phyloP scores from a whole-genome alignment of 2,329 filamentous ascomycete genomes.

The Gliomastix tumulicola region DNA sequence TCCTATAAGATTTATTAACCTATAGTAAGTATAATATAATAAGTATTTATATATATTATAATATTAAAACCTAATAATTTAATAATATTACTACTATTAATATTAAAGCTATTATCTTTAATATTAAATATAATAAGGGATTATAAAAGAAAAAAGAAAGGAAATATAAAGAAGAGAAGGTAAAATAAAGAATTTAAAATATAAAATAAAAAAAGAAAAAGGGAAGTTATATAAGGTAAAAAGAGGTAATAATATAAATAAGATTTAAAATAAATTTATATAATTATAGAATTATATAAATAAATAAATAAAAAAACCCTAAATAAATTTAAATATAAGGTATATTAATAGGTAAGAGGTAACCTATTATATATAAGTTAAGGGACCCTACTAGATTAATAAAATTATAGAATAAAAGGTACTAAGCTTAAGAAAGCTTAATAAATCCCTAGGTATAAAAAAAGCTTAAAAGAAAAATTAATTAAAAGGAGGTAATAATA shows the following conservation, averaged over 20 bases:
- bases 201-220: neutral
- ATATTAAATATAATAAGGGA: neutral
- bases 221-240: neutral
- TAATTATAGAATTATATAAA: neutral
- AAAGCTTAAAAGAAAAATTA: neutral
- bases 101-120: neutral
- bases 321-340: neutral
- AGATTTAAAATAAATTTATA: neutral
- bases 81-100: neutral
- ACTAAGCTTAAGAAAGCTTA: too few relatives aligned
- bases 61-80: neutral
- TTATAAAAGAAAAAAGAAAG: neutral
- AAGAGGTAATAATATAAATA: neutral
- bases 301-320: neutral
- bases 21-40: neutral
- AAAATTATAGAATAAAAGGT: too few relatives aligned
- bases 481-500: conserved; percentile 1
- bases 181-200: neutral
- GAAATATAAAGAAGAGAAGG: neutral
- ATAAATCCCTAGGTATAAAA: too few relatives aligned
- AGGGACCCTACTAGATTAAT: too few relatives aligned
- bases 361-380: neutral
- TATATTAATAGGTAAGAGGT: neutral
- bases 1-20: neutral
- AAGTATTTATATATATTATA: neutral